Percentiles rank a stretch among this genome's conserved stretches.
phyloP scores from a whole-genome alignment of 2,329 filamentous ascomycete species.

The Acephala macrosclerotiorum region DNA sequence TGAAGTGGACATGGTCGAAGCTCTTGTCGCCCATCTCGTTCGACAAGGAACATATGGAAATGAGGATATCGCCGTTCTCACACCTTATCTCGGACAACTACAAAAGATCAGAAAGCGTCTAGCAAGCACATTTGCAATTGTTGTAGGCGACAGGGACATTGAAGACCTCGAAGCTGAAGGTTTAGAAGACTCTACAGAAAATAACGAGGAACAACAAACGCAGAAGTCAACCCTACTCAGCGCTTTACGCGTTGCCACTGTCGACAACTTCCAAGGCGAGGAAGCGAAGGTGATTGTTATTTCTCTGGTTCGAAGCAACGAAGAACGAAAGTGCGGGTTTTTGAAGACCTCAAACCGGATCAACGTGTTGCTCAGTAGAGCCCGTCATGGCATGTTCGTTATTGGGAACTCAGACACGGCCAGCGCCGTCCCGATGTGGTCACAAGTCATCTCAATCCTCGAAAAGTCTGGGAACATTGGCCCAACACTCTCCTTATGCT shows the following conservation, averaged over 20 bases:
- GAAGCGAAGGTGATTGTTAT: conserved; percentile 76
- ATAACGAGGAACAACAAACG: conserved; percentile 26
- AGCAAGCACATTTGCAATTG: conserved; percentile 62
- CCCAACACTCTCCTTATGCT: not conserved
- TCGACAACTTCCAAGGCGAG: conserved; percentile 82
- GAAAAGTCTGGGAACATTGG: conserved; percentile 55
- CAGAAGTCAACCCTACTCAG: conserved; percentile 53
- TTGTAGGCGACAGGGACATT: conserved; percentile 67
- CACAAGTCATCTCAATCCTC: conserved; percentile 61
- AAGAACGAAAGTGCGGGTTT: conserved; percentile 65
- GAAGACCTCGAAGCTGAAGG: conserved; percentile 54
- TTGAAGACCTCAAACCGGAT: conserved; percentile 70
- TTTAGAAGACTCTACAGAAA: conserved; percentile 31
- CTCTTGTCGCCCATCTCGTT: conserved; percentile 69
- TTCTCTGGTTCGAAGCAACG: conserved; percentile 75
- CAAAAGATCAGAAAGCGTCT: conserved; percentile 57
- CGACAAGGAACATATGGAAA: conserved; percentile 67
- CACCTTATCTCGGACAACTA: conserved; percentile 67
- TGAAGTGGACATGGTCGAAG: conserved; percentile 69
- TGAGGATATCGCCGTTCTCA: conserved; percentile 74
- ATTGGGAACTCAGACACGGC: conserved; percentile 71
- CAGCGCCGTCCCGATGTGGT: conserved; percentile 67
- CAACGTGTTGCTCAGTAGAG: conserved; percentile 72
- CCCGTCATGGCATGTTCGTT: conserved; percentile 74
- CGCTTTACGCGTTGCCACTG: conserved; percentile 55